A percentile compares a stretch with the other conserved stretches of the same genome.
These are phyloP conservation scores for Quercus robur DNA, from an alignment of 306 rosid species.

Conservation along the genomic window DNA sequence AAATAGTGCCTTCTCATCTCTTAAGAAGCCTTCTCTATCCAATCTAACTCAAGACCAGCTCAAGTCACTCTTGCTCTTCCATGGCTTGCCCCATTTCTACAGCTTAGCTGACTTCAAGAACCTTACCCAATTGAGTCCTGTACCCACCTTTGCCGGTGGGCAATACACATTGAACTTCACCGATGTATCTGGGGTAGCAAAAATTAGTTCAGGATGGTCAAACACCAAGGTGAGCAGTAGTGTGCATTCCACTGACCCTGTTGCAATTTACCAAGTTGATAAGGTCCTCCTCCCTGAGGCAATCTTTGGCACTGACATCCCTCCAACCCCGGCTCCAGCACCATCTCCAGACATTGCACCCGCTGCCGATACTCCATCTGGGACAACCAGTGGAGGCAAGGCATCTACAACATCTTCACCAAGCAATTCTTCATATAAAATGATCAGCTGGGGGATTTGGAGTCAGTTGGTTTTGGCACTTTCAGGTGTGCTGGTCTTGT, in stretches of 20 bases:
- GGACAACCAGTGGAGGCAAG: constrained; percentile 20
- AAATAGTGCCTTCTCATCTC: constrained; percentile 59
- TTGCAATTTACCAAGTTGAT: constrained; percentile 77
- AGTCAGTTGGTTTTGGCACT: constrained; percentile 53
- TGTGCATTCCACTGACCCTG: constrained; percentile 80
- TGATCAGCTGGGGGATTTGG: constrained; percentile 48
- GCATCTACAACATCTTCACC: constrained; percentile 54
- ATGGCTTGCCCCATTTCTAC: constrained; percentile 84
- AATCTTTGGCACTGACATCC: constrained; percentile 79
- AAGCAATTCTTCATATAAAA: constrained; percentile 47
- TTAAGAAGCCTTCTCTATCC: constrained; percentile 58
- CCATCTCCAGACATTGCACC: constrained; percentile 73
- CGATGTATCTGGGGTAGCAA: constrained; percentile 62
- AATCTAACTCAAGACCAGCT: constrained; percentile 66
- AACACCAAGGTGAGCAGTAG: constrained; percentile 77
- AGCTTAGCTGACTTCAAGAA: constrained; percentile 67
- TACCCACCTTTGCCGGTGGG: constrained; percentile 82
- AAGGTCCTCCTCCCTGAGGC: constrained; percentile 83
- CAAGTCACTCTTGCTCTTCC: constrained; percentile 73
- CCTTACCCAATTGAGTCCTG: constrained; percentile 53
- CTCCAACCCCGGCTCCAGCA: constrained; percentile 82
- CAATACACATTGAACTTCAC: constrained; percentile 72
- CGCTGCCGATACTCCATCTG: constrained; percentile 67
- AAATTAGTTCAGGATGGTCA: constrained; percentile 72
- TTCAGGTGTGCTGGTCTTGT: constrained; percentile 43